These are phyloP conservation scores for Fusarium sambucinum DNA, from an alignment of 2,329 filamentous ascomycete genomes.

Conservation along the genomic window DNA sequence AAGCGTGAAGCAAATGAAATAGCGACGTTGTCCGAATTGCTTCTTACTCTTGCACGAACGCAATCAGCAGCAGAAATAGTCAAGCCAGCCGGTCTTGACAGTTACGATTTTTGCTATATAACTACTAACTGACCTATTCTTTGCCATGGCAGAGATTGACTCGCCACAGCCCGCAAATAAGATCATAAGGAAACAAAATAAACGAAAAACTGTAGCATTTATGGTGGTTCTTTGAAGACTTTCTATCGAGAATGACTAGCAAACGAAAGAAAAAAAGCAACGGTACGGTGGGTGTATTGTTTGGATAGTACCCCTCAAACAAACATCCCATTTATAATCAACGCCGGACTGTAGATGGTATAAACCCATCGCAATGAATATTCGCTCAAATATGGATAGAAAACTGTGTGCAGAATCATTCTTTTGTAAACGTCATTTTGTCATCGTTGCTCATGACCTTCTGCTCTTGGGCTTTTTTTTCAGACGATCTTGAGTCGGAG, in stretches of 20 bases:
- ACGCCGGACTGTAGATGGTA: constrained; percentile 24
- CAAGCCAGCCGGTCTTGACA: neutral
- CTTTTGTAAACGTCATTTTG: constrained; percentile 19
- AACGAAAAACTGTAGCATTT: neutral
- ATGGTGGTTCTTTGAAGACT: neutral
- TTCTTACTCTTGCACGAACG: neutral
- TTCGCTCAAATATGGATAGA: constrained; percentile 27
- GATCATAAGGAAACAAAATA: neutral
- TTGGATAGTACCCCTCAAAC: constrained; percentile 9
- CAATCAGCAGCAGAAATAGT: neutral
- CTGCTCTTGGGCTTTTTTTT: constrained; percentile 54
- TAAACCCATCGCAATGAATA: constrained; percentile 7
- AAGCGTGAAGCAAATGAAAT: neutral
- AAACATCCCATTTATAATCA: constrained; percentile 30
- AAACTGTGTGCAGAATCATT: constrained; percentile 19
- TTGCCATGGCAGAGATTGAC: neutral
- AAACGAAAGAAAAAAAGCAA: neutral
- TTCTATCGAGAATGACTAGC: neutral
- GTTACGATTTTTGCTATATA: neutral
- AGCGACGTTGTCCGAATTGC: neutral
- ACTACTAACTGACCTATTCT: too few species aligned
- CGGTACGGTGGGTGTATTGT: constrained; percentile 22
- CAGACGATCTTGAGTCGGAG: constrained; percentile 64
- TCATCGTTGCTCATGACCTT: constrained; percentile 44
- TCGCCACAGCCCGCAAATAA: neutral